Evolutionary conservation across 148 eudicot genomes (phyloP).

Genomic region (Persicaria tinctoria): DNA sequence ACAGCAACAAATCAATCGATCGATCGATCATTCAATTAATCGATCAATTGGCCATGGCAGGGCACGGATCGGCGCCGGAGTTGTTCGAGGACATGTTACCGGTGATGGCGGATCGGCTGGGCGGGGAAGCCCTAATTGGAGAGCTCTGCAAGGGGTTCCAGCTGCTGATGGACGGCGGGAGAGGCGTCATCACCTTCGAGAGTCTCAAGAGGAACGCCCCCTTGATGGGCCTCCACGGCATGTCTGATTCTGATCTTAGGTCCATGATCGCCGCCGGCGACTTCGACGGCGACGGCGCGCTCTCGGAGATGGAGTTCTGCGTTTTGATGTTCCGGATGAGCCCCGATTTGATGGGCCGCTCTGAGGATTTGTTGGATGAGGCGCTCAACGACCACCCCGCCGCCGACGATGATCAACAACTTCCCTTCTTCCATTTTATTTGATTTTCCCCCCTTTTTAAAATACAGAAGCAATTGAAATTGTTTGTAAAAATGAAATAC

Average conservation of each 20-base stretch:
- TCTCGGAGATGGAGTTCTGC: slow-evolving; percentile 78
- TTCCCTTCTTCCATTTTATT: neutral
- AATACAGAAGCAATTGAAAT: no score
- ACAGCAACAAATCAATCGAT: no score
- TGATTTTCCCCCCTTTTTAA: neutral
- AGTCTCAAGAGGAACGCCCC: slow-evolving; percentile 62
- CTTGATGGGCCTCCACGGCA: slow-evolving; percentile 47
- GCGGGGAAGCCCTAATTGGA: slow-evolving; percentile 60
- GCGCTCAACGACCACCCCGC: slow-evolving; percentile 18
- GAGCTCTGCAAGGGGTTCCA: slow-evolving; percentile 75
- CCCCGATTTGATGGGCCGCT: slow-evolving; percentile 74
- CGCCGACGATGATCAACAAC: neutral
- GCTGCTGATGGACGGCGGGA: slow-evolving; percentile 43
- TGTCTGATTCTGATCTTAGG: slow-evolving; percentile 48
- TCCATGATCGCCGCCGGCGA: slow-evolving; percentile 68
- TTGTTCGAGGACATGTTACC: slow-evolving; percentile 67
- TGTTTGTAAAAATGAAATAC: no score
- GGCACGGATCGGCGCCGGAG: neutral
- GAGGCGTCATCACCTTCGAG: slow-evolving; percentile 67
- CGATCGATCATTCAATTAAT: neutral
- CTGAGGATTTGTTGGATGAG: slow-evolving; percentile 50
- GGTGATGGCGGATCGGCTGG: slow-evolving; percentile 61
- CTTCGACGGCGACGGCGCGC: slow-evolving; percentile 59
- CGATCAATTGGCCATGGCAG: neutral
- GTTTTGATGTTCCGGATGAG: slow-evolving; percentile 83